Evolutionary conservation across 140 eudicot species (phyloP), one percentile per base, ranked within the genome.

Genomic region (Flaveria floridana): DNA sequence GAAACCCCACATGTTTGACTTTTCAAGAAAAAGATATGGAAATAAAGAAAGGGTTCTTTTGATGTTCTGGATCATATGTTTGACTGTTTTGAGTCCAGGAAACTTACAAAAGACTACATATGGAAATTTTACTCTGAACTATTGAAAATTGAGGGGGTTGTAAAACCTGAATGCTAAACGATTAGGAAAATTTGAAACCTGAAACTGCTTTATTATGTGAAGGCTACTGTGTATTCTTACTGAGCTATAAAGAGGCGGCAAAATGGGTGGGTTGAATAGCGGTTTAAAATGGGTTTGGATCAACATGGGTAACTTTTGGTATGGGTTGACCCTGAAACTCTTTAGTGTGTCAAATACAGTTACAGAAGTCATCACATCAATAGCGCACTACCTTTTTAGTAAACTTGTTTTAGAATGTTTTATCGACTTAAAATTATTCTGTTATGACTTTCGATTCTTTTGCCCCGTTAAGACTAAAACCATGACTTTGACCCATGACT

Each of bases 1-100:
- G 64, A 68, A 77, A 46, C 51, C 63, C 26, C 3, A 4, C 7
- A 55, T 77, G 37, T 56, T 57, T 19, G 21, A 76, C 25, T 37
- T 53, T 12, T 56, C 11, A 21, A 58, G n/a, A 20, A 9, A 21
- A 58, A 20, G 34, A 58, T 21, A 2, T 21, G 34, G 34, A 21
- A 58, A 58, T 58, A 55, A 20, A 20, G 34, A 9, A 58, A 58
- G 65, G 37, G n/a, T 58, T 58, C 34, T 58, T 57, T 21, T 20
- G 65, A 10, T 58, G 37, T 10, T 44, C 14, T 52, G 6, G 15
- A 3, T 52, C 21, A 52, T 52, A 52, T n/a, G 21, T 52, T 52
- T 4, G 58, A 52, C n/a, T n/a, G 21, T 52, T 52, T 52, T 4
- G 58, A 52, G 58, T 52, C 58, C 16, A 52, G 58, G 16, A n/a